A percentile compares a stretch with the other conserved stretches of the same genome.
phyloP scores from a whole-genome alignment of 768 basidiomycete species.

The Leccinum rimulosum region DNA sequence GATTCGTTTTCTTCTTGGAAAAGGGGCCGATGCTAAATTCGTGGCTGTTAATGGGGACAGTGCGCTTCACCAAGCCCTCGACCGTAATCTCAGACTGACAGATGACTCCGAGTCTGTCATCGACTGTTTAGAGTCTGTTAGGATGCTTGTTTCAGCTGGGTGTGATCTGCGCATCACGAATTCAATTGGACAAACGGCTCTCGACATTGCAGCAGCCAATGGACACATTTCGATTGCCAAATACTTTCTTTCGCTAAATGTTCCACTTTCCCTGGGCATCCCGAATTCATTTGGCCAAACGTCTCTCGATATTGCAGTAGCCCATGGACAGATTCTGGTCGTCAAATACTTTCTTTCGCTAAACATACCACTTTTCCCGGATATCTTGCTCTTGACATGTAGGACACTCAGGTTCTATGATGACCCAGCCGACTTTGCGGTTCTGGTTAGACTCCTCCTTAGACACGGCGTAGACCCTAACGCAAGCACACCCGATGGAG shows the following conservation, averaged over 20 bases:
- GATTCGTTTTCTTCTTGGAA: background rate
- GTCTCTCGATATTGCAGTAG: too few relatives aligned
- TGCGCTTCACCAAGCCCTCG: background rate
- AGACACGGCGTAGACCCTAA: background rate
- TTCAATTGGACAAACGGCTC: background rate
- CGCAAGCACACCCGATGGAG: background rate
- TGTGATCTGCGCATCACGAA: background rate
- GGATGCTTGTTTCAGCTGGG: background rate
- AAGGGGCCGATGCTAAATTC: background rate
- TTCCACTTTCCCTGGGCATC: too few relatives aligned
- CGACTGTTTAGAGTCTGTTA: background rate
- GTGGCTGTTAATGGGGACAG: background rate
- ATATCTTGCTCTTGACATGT: background rate
- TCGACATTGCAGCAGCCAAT: background rate
- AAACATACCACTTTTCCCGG: background rate
- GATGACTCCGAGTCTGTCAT: background rate
- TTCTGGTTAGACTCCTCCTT: background rate
- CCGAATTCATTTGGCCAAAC: too few relatives aligned
- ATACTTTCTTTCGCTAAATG: too few relatives aligned
- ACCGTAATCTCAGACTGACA: background rate
- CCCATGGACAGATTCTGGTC: background rate
- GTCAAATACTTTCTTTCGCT: background rate
- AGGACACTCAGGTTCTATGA: too few relatives aligned
- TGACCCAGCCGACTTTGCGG: too few relatives aligned
- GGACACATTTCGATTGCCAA: background rate